Conservation (phyloP, 345 rosid genomes). For the Rhizophora mangle region DNA sequence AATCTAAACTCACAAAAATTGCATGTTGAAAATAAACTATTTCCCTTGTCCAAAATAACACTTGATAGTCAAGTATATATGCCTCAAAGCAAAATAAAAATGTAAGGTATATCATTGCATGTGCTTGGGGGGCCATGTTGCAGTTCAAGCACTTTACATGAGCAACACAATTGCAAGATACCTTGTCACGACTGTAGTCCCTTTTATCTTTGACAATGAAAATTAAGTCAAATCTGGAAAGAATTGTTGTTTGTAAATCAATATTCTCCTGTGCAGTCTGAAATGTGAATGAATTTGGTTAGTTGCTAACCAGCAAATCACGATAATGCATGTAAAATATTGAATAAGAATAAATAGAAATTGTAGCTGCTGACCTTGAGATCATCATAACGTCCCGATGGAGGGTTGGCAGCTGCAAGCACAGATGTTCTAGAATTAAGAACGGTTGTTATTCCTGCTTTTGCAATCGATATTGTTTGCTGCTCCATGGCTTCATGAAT, state of each 20-base stretch:
- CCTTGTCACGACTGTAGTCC: slow-evolving; percentile 86
- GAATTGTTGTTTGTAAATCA: slow-evolving; percentile 92
- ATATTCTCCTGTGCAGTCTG: slow-evolving; percentile 96
- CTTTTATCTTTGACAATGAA: slow-evolving; percentile 92
- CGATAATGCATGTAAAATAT: slow-evolving; percentile 6
- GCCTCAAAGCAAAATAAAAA: neutral
- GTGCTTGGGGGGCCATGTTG: neutral
- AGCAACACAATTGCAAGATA: slow-evolving; percentile 22
- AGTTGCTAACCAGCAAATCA: slow-evolving; percentile 11
- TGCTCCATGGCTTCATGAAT: slow-evolving; percentile 99
- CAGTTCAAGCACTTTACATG: neutral
- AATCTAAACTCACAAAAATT: too few relatives aligned
- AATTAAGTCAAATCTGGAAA: slow-evolving; percentile 92
- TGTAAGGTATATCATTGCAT: neutral
- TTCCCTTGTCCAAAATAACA: neutral
- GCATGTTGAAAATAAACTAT: too few relatives aligned
- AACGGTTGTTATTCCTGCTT: slow-evolving; percentile 98
- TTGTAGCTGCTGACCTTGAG: slow-evolving; percentile 57
- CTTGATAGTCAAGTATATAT: neutral
- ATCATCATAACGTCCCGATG: slow-evolving; percentile 97
- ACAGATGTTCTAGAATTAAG: slow-evolving; percentile 96
- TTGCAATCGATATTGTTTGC: slow-evolving; percentile 98
- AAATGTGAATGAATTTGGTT: slow-evolving; percentile 15
- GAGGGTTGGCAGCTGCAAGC: slow-evolving; percentile 98
- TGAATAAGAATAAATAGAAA: slow-evolving; percentile 2